These are phyloP conservation scores for Amphibolis antarctica DNA, from an alignment of 106 monocot genomes.

Conservation along the genomic window DNA sequence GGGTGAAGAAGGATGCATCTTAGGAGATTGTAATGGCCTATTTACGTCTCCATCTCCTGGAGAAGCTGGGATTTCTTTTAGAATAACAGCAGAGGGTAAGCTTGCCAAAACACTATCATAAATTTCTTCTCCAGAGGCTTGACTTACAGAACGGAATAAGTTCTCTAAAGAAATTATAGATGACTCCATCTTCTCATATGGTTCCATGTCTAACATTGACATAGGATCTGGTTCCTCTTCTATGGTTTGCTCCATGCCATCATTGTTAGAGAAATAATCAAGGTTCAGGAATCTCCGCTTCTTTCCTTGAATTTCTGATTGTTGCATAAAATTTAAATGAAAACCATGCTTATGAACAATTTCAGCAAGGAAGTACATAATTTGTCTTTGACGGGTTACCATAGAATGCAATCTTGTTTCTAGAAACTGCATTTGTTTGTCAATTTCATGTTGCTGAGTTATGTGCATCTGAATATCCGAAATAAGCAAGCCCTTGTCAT, in stretches of 20 bases:
- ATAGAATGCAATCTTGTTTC: constrained; percentile 42
- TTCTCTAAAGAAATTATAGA: constrained; percentile 70
- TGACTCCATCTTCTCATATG: constrained; percentile 80
- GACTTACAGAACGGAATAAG: constrained; percentile 47
- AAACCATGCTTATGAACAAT: constrained; percentile 40
- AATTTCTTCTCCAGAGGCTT: constrained; percentile 48
- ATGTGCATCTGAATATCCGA: constrained; percentile 45
- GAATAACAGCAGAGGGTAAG: constrained; percentile 36
- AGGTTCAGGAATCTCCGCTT: constrained; percentile 45
- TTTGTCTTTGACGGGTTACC: constrained; percentile 33
- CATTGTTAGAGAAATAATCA: constrained; percentile 28
- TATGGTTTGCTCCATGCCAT: constrained; percentile 1
- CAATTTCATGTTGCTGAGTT: constrained; percentile 39
- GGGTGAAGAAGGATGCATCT: constrained; percentile 22
- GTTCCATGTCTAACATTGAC: constrained; percentile 27
- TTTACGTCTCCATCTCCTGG: constrained; percentile 35
- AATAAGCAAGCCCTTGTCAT: constrained; percentile 35
- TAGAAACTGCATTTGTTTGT: constrained; percentile 44
- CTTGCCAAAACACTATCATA: constrained; percentile 18
- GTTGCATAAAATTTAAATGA: constrained; percentile 31
- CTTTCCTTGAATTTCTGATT: constrained; percentile 39
- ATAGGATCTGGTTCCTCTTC: constrained; percentile 10
- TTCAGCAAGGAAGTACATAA: constrained; percentile 30
- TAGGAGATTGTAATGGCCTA: constrained; percentile 24
- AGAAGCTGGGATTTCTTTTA: constrained; percentile 39